A percentile compares a stretch with the other conserved stretches of the same genome.
These are phyloP conservation scores for Nemania sp. DNA, from an alignment of 2,329 filamentous ascomycete species.

Conservation along the genomic window DNA sequence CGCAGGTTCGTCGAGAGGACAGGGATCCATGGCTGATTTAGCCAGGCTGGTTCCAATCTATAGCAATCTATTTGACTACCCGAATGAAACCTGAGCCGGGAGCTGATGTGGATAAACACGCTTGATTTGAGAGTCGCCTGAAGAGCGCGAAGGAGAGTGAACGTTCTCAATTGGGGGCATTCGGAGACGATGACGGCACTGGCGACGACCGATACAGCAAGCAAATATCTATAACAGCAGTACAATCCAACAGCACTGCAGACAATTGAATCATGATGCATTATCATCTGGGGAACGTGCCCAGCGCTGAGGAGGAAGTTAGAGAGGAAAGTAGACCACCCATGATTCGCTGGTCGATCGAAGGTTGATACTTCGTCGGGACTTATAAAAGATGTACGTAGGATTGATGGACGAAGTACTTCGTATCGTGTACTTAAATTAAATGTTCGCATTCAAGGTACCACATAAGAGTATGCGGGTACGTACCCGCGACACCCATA, in stretches of 20 bases:
- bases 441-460: too few species aligned
- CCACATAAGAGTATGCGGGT: too few species aligned
- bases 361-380: too few species aligned
- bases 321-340: too few species aligned
- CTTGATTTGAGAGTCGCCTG: constrained; percentile 11
- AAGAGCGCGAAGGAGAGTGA: neutral
- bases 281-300: too few species aligned
- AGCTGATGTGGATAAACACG: constrained; percentile 25
- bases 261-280: neutral
- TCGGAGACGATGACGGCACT: neutral
- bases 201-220: constrained; percentile 3
- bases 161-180: constrained; percentile 9
- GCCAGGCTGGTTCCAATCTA: constrained; percentile 33
- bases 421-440: too few species aligned
- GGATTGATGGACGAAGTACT: too few species aligned
- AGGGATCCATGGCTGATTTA: constrained; percentile 30
- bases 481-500: neutral
- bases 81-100: constrained; percentile 35
- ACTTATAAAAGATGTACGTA: too few species aligned
- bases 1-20: constrained; percentile 21
- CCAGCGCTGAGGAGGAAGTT: too few species aligned
- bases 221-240: too few species aligned
- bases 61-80: constrained; percentile 31
- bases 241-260: neutral
- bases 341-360: too few species aligned